These are phyloP conservation scores for Trichothecium roseum DNA, from an alignment of 2,329 filamentous ascomycete species.

Conservation along the genomic window DNA sequence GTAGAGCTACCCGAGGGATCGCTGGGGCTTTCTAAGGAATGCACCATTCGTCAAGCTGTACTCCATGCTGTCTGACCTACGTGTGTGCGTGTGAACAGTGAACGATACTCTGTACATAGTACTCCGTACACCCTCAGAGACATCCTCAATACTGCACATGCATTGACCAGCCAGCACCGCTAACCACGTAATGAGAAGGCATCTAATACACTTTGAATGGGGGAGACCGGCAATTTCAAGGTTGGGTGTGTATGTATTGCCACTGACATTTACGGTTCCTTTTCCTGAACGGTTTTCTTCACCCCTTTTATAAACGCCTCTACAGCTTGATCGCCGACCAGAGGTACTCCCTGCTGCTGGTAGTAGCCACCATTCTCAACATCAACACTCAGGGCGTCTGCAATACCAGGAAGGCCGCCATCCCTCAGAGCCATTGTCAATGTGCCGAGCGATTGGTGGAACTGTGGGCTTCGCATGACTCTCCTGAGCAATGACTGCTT, in stretches of 20 bases:
- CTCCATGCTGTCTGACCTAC: too few relatives aligned
- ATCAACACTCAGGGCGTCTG: slow-evolving; percentile 71
- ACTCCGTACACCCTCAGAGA: too few relatives aligned
- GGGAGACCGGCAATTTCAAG: too few relatives aligned
- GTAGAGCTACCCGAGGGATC: too few relatives aligned
- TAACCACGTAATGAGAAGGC: too few relatives aligned
- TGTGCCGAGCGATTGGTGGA: slow-evolving; percentile 75
- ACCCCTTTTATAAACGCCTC: slow-evolving; percentile 87
- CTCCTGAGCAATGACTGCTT: slow-evolving; percentile 74
- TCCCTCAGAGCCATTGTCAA: slow-evolving; percentile 82
- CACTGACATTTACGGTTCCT: slow-evolving; percentile 20
- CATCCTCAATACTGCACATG: slow-evolving; percentile 30
- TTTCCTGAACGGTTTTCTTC: slow-evolving; percentile 63
- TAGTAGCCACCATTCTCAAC: slow-evolving; percentile 80
- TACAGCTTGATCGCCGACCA: slow-evolving; percentile 81
- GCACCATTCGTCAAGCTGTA: too few relatives aligned
- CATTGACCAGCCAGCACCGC: slow-evolving; percentile 16
- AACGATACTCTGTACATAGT: too few relatives aligned
- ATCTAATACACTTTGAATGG: too few relatives aligned
- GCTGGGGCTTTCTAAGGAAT: too few relatives aligned
- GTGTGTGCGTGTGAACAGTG: too few relatives aligned
- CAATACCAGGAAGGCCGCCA: slow-evolving; percentile 80
- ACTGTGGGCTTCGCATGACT: slow-evolving; percentile 82
- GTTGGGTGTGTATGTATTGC: too few relatives aligned
- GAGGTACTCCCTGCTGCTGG: slow-evolving; percentile 65